Evolutionary conservation across 2,329 filamentous ascomycete genomes (phyloP).

Genomic region (Trichoderma koningiopsis): DNA sequence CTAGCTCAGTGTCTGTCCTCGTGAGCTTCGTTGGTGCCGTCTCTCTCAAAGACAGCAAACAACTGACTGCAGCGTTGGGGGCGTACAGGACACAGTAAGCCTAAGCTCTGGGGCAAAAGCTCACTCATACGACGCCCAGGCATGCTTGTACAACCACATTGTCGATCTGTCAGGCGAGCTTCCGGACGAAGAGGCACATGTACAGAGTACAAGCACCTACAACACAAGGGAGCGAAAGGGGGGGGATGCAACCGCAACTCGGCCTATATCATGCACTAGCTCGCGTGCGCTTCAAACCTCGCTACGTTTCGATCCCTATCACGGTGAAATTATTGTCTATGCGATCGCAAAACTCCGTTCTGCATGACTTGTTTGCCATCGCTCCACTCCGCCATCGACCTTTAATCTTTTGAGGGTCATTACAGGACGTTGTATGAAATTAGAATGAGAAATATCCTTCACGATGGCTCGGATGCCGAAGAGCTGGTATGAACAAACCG

Average conservation of each 20-base stretch:
- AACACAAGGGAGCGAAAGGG: background rate
- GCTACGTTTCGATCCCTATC: conserved; percentile 4
- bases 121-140: conserved; percentile 2
- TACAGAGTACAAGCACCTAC: background rate
- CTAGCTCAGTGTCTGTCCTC: conserved; percentile 18
- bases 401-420: background rate
- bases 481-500: background rate
- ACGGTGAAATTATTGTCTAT: conserved; percentile 11
- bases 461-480: background rate
- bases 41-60: conserved; percentile 4
- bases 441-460: background rate
- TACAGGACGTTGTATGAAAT: background rate
- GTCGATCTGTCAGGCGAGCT: conserved; percentile 9
- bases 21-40: conserved; percentile 15
- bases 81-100: conserved; percentile 13
- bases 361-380: background rate
- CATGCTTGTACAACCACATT: background rate
- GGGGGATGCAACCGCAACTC: background rate
- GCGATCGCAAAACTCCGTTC: conserved; percentile 1
- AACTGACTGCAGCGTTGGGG: background rate
- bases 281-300: conserved; percentile 2
- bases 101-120: background rate
- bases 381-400: background rate
- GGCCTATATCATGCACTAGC: conserved; percentile 20
- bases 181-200: conserved; percentile 2